phyloP scores from a whole-genome alignment of 2,329 filamentous ascomycete genomes.

The Fusarium luffae region DNA sequence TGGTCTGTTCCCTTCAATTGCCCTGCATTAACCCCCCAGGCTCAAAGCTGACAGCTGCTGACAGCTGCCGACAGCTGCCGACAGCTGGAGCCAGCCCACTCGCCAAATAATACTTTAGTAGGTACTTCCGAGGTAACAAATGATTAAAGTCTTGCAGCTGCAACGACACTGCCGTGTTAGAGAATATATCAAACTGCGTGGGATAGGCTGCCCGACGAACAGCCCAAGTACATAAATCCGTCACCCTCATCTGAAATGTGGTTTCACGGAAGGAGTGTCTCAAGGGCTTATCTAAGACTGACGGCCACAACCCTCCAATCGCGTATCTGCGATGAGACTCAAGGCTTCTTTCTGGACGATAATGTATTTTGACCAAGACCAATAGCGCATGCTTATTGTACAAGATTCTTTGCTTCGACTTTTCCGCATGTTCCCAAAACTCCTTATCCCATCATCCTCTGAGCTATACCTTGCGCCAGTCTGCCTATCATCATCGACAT shows the following conservation, averaged over 20 bases:
- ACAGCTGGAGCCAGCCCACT: slow-evolving; percentile 15
- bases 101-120: not conserved
- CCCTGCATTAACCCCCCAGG: not conserved
- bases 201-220: not conserved
- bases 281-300: slow-evolving; percentile 21
- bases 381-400: slow-evolving; percentile 41
- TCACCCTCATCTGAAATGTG: not conserved
- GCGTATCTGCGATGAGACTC: not conserved
- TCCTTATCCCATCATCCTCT: slow-evolving; percentile 33
- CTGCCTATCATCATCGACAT: slow-evolving; percentile 26
- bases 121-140: too few species aligned
- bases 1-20: slow-evolving; percentile 3
- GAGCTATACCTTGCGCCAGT: slow-evolving; percentile 36
- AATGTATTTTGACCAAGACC: slow-evolving; percentile 18
- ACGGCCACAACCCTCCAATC: not conserved
- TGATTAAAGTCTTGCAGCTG: not conserved
- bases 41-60: not conserved
- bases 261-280: not conserved
- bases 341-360: slow-evolving; percentile 4
- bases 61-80: not conserved
- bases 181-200: not conserved
- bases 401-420: slow-evolving; percentile 35
- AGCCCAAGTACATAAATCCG: not conserved
- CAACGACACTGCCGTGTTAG: slow-evolving; percentile 1
- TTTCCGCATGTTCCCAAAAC: slow-evolving; percentile 44